Base-by-base conservation (phyloP, 306 rosid species). In the Malus sylvestris region DNA sequence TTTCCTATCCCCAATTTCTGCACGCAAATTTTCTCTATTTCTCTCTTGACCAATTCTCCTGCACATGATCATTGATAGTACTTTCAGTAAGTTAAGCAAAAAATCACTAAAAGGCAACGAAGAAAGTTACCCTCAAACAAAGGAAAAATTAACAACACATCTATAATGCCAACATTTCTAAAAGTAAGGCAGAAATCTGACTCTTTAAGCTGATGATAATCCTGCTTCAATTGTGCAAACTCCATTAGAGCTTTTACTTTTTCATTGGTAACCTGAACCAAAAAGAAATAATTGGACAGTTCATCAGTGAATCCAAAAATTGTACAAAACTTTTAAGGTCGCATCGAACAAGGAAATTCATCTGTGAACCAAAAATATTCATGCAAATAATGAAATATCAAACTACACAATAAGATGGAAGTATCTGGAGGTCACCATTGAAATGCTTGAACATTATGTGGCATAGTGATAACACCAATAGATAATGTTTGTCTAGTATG, bases 191-290 rank as follows among this genome's bases (percentile, higher is more conserved):
- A 68, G 78, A 62, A 82, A 75, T 73, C 91, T 76, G 85, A 95
- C 99, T 89, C 93, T 71, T 86, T 79, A 69, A 95, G 91, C 71
- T 83, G 85, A 18, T 85, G 92, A 81, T 89, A 84, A 75, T 95
- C 96, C 87, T 89, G 93, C 90, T 88, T 92, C 70, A 92, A 61
- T 59, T 88, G 93, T 42, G 99, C 99, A 83, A 92, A 75, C 74
- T 91, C 99, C 92, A 95, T 74, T 38, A 95, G 90, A 76, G 93
- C 97, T 88, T 82, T 88, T 72, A 96, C 99, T 83, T 96, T 96
- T 86, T 96, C 99, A 82, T 92, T 91, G 35, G 97, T 91, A 81
- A 92, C 99, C 99, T 95, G 91, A 68, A 81, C 71, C 70, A 32
- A 78, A 63, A 81, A 44, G 19, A 79, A 72, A 44, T 71, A 69